These are phyloP conservation scores for Aspergillus viridinutans DNA, from an alignment of 2,329 filamentous ascomycete genomes.

Conservation along the genomic window DNA sequence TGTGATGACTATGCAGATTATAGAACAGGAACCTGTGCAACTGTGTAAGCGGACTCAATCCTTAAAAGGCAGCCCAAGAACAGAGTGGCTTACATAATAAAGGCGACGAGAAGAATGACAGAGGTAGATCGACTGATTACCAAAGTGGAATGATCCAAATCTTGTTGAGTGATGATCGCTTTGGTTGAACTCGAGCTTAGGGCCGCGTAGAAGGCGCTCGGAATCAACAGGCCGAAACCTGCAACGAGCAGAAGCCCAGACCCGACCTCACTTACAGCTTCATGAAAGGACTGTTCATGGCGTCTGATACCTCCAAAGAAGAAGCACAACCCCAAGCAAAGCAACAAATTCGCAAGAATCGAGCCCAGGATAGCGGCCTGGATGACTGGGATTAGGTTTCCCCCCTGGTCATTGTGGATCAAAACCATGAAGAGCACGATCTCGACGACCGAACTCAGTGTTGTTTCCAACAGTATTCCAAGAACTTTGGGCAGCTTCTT, in stretches of 20 bases:
- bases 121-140: constrained; percentile 68
- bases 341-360: constrained; percentile 73
- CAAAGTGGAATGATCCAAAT: constrained; percentile 53
- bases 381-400: constrained; percentile 61
- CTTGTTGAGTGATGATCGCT: constrained; percentile 27
- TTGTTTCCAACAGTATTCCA: constrained; percentile 47
- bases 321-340: constrained; percentile 78
- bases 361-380: constrained; percentile 80
- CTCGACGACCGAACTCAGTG: constrained; percentile 70
- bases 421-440: constrained; percentile 79
- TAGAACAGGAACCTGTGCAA: constrained; percentile 55
- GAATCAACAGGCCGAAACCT: constrained; percentile 51
- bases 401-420: constrained; percentile 50
- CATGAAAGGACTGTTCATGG: constrained; percentile 66
- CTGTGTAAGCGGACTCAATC: constrained; percentile 3
- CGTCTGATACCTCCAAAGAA: constrained; percentile 67
- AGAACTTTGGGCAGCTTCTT: constrained; percentile 72
- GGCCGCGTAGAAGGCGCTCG: constrained; percentile 46
- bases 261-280: constrained; percentile 73
- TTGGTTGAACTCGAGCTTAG: constrained; percentile 42
- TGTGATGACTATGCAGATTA: constrained; percentile 72
- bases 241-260: constrained; percentile 73
- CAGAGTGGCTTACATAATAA: constrained; percentile 50
- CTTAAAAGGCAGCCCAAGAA: no score
- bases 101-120: constrained; percentile 66